These are phyloP conservation scores for Dichomitus squalens DNA, from an alignment of 1,284 basidiomycete species.

Conservation along the genomic window DNA sequence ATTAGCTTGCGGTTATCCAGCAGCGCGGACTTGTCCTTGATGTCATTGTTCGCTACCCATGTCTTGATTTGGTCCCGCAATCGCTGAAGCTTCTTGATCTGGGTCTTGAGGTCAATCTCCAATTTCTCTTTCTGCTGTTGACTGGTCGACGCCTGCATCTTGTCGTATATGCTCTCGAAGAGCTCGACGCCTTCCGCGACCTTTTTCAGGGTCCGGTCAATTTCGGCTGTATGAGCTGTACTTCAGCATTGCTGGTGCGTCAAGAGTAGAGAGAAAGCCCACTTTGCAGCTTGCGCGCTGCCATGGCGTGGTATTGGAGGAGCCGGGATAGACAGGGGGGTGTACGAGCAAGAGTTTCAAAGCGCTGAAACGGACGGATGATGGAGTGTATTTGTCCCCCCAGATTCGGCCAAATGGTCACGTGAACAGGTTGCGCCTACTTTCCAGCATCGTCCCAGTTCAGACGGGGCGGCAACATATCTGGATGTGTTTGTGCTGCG, in stretches of 20 bases:
- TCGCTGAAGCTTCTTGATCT: conserved; percentile 99
- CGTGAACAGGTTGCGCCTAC: neutral
- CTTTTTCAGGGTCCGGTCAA: conserved; percentile 95
- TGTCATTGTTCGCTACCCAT: conserved; percentile 97
- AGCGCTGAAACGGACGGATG: conserved; percentile 18
- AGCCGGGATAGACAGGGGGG: conserved; percentile 24
- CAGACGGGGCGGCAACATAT: too few relatives aligned
- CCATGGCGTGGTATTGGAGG: conserved; percentile 54
- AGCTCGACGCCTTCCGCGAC: conserved; percentile 92
- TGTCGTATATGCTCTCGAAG: conserved; percentile 95
- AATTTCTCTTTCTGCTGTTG: conserved; percentile 97
- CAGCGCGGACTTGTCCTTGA: conserved; percentile 97
- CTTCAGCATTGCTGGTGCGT: neutral
- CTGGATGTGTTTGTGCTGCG: too few relatives aligned
- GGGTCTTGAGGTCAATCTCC: conserved; percentile 93
- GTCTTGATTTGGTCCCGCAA: conserved; percentile 99
- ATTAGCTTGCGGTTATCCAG: conserved; percentile 95
- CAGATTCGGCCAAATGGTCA: conserved; percentile 10
- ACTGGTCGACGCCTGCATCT: conserved; percentile 93
- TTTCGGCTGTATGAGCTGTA: conserved; percentile 69
- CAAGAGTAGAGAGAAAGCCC: conserved; percentile 28
- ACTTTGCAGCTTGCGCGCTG: conserved; percentile 84
- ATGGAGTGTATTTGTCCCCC: conserved; percentile 25
- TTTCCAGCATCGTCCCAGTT: neutral
- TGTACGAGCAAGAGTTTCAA: conserved; percentile 20